Conservation (phyloP, 306 rosid genomes). For the Casuarina glauca region DNA sequence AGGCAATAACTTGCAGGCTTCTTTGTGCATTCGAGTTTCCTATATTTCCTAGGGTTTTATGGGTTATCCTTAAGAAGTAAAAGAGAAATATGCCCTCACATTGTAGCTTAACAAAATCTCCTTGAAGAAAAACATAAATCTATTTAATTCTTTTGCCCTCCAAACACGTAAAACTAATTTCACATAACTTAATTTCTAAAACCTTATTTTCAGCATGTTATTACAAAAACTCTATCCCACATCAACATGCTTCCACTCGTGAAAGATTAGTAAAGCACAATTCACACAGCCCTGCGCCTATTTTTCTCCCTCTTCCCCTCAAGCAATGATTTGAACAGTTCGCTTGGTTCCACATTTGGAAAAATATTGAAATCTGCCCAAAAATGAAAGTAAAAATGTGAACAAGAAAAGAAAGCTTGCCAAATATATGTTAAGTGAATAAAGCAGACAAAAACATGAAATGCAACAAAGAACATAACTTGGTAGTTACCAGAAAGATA, state of each 20-base stretch:
- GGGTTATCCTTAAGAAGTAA: background rate
- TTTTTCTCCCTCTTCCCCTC: conserved; percentile 21
- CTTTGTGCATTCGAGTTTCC: too few species aligned
- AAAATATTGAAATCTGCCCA: conserved; percentile 48
- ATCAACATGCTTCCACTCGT: background rate
- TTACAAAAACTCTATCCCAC: background rate
- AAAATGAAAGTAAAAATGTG: background rate
- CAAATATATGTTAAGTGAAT: background rate
- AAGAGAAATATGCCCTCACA: background rate
- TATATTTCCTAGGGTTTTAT: too few species aligned
- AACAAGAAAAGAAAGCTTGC: background rate
- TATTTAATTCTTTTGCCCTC: background rate
- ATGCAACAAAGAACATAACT: background rate
- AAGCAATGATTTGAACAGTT: conserved; percentile 24
- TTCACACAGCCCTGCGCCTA: conserved; percentile 32
- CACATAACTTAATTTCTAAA: background rate
- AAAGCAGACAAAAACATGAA: background rate
- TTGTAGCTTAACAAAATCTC: background rate
- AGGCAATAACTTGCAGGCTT: too few species aligned
- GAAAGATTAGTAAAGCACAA: background rate
- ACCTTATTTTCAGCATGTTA: background rate
- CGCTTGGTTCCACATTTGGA: conserved; percentile 36
- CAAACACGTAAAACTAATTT: background rate
- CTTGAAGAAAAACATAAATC: background rate
- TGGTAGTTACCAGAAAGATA: background rate